Percentiles rank a stretch among this genome's conserved stretches.
These are phyloP conservation scores for Trypanosomatidae sp. DNA, from an alignment of 208 protist species.

Conservation along the genomic window DNA sequence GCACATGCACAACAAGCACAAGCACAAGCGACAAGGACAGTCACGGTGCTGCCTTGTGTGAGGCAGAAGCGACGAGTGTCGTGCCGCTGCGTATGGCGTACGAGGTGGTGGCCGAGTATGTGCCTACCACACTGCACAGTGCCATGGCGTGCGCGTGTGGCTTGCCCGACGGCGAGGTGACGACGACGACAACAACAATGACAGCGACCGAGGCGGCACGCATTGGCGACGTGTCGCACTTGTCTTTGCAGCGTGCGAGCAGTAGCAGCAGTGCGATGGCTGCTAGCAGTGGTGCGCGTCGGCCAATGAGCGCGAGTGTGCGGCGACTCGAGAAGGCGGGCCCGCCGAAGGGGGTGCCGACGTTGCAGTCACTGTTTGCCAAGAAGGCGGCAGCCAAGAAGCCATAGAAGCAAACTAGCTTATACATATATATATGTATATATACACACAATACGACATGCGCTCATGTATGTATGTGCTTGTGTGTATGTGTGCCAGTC, in stretches of 20 bases:
- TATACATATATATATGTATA: too few species aligned
- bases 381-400: too few species aligned
- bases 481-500: not conserved
- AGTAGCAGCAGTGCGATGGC: too few species aligned
- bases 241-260: not conserved
- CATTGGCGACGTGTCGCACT: not conserved
- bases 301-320: constrained; percentile 29
- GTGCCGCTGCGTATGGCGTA: constrained; percentile 29
- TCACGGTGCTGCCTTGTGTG: too few species aligned
- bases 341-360: constrained; percentile 31
- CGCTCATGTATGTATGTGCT: too few species aligned
- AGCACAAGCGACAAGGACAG: not conserved
- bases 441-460: too few species aligned
- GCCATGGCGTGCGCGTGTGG: constrained; percentile 20
- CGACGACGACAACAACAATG: constrained; percentile 1
- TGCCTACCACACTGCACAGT: constrained; percentile 17
- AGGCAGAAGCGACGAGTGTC: not conserved
- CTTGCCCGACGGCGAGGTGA: not conserved
- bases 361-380: constrained; percentile 46
- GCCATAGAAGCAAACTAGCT: too few species aligned
- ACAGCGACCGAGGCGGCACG: not conserved
- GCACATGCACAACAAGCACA: not conserved
- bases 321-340: constrained; percentile 41
- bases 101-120: constrained; percentile 52
- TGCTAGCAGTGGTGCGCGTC: not conserved